Evolutionary conservation across 805 yeast species (phyloP).

Genomic region (Metschnikowia colocasiae): DNA sequence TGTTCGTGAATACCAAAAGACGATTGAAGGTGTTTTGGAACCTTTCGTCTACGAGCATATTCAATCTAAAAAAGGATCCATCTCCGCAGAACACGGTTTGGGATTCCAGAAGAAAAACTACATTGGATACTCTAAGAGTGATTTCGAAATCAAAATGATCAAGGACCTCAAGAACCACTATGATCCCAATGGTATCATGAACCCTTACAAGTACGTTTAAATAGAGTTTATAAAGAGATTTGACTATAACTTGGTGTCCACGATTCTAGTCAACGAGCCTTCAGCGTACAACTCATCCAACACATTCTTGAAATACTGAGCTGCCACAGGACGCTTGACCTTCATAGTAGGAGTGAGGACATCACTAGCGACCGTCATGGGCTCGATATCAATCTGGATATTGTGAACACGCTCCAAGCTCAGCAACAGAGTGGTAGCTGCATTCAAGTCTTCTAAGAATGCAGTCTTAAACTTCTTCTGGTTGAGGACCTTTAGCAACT

Average conservation of each 20-base stretch:
- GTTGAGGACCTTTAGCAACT: slow-evolving; percentile 26
- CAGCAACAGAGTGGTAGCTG: slow-evolving; percentile 37
- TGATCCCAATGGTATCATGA: slow-evolving; percentile 89
- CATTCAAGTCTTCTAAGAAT: slow-evolving; percentile 38
- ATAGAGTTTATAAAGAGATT: neutral
- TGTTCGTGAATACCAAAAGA: slow-evolving; percentile 75
- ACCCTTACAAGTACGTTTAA: slow-evolving; percentile 88
- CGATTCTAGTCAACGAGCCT: slow-evolving; percentile 30
- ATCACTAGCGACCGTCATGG: slow-evolving; percentile 58
- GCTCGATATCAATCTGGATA: slow-evolving; percentile 50
- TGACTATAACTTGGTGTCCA: slow-evolving; percentile 21
- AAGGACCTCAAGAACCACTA: slow-evolving; percentile 72
- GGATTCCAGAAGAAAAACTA: slow-evolving; percentile 96
- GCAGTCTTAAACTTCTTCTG: slow-evolving; percentile 27
- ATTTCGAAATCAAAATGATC: slow-evolving; percentile 67
- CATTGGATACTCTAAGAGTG: slow-evolving; percentile 78
- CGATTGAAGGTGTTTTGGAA: slow-evolving; percentile 77
- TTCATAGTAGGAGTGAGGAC: slow-evolving; percentile 65
- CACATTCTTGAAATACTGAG: slow-evolving; percentile 20
- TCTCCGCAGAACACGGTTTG: slow-evolving; percentile 95
- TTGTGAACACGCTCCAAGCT: slow-evolving; percentile 67
- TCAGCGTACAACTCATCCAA: slow-evolving; percentile 19
- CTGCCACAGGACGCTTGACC: slow-evolving; percentile 40
- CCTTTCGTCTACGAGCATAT: slow-evolving; percentile 97
- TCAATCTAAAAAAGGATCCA: slow-evolving; percentile 68